phyloP scores from a whole-genome alignment of 2,329 filamentous ascomycete species.

The Pseudocercospora cruenta region DNA sequence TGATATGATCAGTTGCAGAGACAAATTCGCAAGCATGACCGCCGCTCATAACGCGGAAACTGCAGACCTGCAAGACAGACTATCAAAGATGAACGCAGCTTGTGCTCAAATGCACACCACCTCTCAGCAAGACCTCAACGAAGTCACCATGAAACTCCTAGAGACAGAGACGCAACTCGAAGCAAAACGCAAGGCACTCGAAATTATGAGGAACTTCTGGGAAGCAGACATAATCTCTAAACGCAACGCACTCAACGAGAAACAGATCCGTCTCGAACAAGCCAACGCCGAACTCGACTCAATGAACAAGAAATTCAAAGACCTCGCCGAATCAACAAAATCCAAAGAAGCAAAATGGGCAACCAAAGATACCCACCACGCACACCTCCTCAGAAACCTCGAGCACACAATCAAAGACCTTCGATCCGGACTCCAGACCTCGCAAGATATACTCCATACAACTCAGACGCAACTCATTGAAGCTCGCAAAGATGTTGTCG shows the following conservation, averaged over 20 bases:
- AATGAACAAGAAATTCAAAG: not conserved
- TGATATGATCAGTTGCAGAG: not conserved
- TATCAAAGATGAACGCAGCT: not conserved
- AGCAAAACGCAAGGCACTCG: not conserved
- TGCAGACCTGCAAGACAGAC: not conserved
- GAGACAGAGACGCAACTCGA: not conserved
- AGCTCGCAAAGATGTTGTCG: no score
- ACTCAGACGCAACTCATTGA: not conserved
- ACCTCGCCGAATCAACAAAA: not conserved
- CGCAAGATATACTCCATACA: not conserved
- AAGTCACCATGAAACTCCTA: not conserved
- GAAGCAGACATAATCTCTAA: not conserved
- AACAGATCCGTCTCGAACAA: not conserved
- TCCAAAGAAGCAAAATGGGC: not conserved
- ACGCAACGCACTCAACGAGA: not conserved
- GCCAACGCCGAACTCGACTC: not conserved
- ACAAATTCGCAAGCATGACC: not conserved
- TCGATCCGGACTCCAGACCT: not conserved
- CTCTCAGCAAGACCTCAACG: not conserved
- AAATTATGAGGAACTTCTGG: not conserved
- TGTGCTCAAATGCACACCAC: not conserved
- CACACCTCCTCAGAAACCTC: not conserved
- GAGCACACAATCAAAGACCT: not conserved
- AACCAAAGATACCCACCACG: not conserved
- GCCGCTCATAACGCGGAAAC: not conserved